phyloP scores from a whole-genome alignment of 2,329 filamentous ascomycete genomes.

The Alternaria gansuensis region DNA sequence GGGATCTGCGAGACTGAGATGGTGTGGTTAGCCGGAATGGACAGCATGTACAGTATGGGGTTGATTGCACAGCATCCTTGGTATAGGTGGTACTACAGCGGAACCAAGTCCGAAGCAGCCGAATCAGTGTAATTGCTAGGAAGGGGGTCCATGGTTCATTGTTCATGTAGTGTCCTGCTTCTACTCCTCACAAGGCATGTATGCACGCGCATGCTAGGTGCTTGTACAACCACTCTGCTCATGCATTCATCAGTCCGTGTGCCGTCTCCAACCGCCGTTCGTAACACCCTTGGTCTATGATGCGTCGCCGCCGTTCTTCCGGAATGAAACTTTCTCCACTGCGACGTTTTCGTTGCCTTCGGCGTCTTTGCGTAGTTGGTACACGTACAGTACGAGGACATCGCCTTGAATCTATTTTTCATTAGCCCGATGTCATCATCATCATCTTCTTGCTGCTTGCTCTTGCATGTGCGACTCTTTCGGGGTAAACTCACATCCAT shows the following conservation, averaged over 20 bases:
- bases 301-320: constrained; percentile 58
- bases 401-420: constrained; percentile 84
- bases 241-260: constrained; percentile 4
- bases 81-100: constrained; percentile 6
- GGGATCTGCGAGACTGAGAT: constrained; percentile 21
- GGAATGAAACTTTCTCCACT: constrained; percentile 65
- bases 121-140: constrained; percentile 2
- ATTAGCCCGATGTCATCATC: constrained; percentile 29
- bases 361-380: constrained; percentile 66
- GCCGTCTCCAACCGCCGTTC: constrained; percentile 23
- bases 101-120: constrained; percentile 7
- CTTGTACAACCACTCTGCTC: constrained; percentile 2
- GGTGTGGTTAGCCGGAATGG: constrained; percentile 33
- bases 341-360: constrained; percentile 63
- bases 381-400: constrained; percentile 93
- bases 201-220: constrained; percentile 8
- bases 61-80: constrained; percentile 27
- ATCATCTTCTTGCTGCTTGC: neutral
- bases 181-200: constrained; percentile 13
- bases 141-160: constrained; percentile 4
- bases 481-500: constrained; percentile 81
- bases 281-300: constrained; percentile 38
- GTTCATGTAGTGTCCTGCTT: constrained; percentile 19
- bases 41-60: constrained; percentile 23
- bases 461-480: neutral